Percentiles rank a stretch among this genome's conserved stretches.
Conservation (phyloP, 2,329 filamentous ascomycete species). For the Verticillium tricorpus region DNA sequence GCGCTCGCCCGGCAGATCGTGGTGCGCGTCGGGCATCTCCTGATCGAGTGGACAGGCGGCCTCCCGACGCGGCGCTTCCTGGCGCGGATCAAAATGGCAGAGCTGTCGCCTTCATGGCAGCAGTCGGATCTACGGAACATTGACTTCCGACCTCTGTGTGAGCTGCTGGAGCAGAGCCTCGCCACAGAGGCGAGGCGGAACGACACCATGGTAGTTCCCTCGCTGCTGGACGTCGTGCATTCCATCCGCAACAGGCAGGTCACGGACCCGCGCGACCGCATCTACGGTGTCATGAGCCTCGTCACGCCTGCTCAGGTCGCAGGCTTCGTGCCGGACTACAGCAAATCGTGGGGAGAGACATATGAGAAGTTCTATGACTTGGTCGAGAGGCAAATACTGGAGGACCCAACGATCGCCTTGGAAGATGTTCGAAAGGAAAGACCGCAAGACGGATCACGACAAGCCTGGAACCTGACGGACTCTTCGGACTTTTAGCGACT, state of each 20-base stretch:
- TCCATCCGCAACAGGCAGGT: background rate
- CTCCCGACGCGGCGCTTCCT: background rate
- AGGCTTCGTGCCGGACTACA: background rate
- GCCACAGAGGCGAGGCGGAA: background rate
- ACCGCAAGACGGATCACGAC: background rate
- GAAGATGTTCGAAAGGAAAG: background rate
- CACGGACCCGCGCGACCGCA: background rate
- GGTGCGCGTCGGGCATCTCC: constrained; percentile 7
- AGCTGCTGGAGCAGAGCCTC: background rate
- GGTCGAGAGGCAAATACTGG: background rate
- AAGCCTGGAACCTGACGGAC: background rate
- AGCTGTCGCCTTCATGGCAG: background rate
- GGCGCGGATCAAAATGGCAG: constrained; percentile 1
- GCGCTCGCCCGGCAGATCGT: constrained; percentile 15
- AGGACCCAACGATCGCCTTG: background rate
- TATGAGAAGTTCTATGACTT: background rate
- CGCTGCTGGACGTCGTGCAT: background rate
- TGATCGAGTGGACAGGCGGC: background rate
- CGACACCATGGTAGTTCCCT: background rate
- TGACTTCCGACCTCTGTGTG: background rate
- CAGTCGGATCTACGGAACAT: background rate
- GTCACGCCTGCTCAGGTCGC: background rate
- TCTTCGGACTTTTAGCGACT: too few species aligned
- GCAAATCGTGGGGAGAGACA: background rate
- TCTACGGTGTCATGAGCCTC: constrained; percentile 1